phyloP scores from a whole-genome alignment of 768 basidiomycete genomes.

The Pleurotus tuber-regium region DNA sequence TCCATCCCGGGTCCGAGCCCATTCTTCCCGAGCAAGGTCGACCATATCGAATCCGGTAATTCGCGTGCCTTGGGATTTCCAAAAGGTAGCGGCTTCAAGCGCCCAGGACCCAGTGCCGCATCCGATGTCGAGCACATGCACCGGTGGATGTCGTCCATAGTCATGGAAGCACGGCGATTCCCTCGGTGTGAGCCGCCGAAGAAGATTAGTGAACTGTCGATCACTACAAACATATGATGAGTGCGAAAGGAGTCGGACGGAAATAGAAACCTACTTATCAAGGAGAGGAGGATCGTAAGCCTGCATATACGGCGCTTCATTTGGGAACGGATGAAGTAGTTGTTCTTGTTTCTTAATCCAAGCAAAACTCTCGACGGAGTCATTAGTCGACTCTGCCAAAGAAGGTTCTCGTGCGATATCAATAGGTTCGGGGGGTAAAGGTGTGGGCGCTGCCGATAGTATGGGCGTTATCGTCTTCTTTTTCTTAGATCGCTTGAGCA shows the following conservation, averaged over 20 bases:
- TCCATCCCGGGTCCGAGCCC: conserved; percentile 1
- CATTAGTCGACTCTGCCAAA: background rate
- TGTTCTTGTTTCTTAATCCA: conserved; percentile 5
- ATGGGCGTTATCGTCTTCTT: conserved; percentile 2
- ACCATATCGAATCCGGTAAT: conserved; percentile 7
- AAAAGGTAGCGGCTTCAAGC: conserved; percentile 6
- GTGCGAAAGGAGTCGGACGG: background rate
- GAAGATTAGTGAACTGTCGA: conserved; percentile 3
- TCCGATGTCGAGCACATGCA: conserved; percentile 3
- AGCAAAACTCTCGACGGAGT: conserved; percentile 4
- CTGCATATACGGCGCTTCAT: conserved; percentile 5
- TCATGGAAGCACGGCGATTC: conserved; percentile 10
- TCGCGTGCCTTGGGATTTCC: conserved; percentile 5
- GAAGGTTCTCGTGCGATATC: conserved; percentile 3
- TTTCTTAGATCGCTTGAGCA: conserved; percentile 7
- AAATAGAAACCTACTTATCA: background rate
- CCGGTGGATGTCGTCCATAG: conserved; percentile 5
- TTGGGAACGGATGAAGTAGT: background rate
- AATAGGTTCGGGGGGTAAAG: background rate
- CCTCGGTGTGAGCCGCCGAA: conserved; percentile 1
- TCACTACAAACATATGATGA: conserved; percentile 1
- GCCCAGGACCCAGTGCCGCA: conserved; percentile 7
- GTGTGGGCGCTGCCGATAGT: background rate
- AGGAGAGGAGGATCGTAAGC: conserved; percentile 8
- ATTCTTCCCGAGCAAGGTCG: conserved; percentile 4